These are phyloP conservation scores for Neurospora africana DNA, from an alignment of 495 filamentous ascomycete genomes.

Conservation along the genomic window DNA sequence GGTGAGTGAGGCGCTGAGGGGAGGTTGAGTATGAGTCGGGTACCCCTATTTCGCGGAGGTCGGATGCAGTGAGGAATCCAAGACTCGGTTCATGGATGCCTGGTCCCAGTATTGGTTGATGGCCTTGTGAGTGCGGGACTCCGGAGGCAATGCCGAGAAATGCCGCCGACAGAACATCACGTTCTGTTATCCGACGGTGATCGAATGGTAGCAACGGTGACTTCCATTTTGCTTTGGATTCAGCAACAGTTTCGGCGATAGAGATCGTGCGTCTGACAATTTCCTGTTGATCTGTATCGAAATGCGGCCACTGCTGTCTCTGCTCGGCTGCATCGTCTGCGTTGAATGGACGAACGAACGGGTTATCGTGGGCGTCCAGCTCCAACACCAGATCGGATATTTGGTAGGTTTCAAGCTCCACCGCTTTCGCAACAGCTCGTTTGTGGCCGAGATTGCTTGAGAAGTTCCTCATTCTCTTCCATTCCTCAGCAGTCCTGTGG, in stretches of 20 bases:
- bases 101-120: background rate
- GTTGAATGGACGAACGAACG: conserved; percentile 14
- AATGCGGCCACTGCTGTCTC: background rate
- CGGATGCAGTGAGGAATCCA: background rate
- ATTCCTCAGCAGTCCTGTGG: background rate
- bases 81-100: background rate
- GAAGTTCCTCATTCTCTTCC: background rate
- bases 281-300: background rate
- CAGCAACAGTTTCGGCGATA: background rate
- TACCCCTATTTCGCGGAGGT: background rate
- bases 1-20: background rate
- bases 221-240: background rate
- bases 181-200: conserved; percentile 13
- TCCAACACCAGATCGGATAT: conserved; percentile 14
- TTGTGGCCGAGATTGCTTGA: background rate
- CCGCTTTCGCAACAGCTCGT: background rate
- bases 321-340: conserved; percentile 7
- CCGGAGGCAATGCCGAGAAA: conserved; percentile 3
- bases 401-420: conserved; percentile 2
- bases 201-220: background rate
- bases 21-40: background rate
- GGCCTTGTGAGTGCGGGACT: background rate
- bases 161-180: conserved; percentile 18
- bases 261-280: background rate
- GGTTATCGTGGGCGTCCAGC: conserved; percentile 17